phyloP scores from a whole-genome alignment of 768 basidiomycete genomes.

The Podaxis mareebaensis region DNA sequence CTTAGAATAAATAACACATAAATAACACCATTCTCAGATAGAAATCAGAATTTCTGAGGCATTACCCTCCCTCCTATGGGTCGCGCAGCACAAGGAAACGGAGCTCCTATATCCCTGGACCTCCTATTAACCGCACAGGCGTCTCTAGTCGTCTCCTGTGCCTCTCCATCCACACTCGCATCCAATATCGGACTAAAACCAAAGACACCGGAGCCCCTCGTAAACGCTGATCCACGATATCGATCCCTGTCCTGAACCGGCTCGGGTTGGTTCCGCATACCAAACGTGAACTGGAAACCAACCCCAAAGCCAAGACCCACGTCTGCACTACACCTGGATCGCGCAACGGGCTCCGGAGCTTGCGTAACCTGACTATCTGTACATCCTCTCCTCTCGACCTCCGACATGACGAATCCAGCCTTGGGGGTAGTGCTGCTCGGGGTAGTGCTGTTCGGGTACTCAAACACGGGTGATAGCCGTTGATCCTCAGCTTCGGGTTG shows the following conservation, averaged over 20 bases:
- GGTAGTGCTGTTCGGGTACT: background rate
- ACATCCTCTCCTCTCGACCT: background rate
- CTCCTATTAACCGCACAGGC: background rate
- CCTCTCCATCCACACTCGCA: background rate
- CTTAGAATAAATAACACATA: background rate
- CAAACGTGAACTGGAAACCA: background rate
- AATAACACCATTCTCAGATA: background rate
- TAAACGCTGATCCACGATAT: background rate
- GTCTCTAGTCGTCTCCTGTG: background rate
- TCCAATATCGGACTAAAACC: background rate
- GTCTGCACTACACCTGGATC: background rate
- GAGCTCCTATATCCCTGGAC: background rate
- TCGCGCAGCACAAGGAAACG: background rate
- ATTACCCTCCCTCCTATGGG: background rate
- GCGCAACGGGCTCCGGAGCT: background rate
- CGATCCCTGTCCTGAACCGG: background rate
- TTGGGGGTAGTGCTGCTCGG: background rate
- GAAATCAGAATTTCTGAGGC: constrained; percentile 8
- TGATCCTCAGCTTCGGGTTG: background rate
- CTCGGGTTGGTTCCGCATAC: background rate
- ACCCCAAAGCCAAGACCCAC: background rate
- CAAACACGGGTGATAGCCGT: no score
- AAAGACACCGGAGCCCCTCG: background rate
- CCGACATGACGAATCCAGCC: background rate
- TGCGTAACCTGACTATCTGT: background rate